Percentiles rank a stretch among this genome's conserved stretches.
Conservation (phyloP, 805 yeast species). For the Starmerella bombicola region DNA sequence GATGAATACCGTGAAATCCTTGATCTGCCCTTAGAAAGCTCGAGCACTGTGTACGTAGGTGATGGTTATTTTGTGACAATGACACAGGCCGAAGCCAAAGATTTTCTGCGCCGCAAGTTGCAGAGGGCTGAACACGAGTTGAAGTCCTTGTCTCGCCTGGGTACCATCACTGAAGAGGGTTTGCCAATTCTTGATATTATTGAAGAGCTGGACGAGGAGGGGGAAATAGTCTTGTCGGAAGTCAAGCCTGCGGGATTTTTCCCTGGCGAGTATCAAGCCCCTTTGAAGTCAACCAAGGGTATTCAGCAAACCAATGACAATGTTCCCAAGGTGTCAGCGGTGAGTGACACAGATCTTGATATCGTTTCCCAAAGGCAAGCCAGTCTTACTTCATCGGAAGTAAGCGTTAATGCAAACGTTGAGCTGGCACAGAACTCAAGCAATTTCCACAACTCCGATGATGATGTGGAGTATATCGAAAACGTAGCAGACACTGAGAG, state of each 20-base stretch:
- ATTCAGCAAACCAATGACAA: not conserved
- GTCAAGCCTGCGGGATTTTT: slow-evolving; percentile 30
- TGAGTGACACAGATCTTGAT: not conserved
- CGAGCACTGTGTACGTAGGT: slow-evolving; percentile 23
- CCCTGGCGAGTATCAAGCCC: not conserved
- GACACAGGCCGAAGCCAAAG: slow-evolving; percentile 14
- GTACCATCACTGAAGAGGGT: slow-evolving; percentile 34
- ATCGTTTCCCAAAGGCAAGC: not conserved
- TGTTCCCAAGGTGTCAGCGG: not conserved
- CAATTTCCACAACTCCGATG: not conserved
- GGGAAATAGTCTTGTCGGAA: slow-evolving; percentile 42
- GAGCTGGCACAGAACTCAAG: not conserved
- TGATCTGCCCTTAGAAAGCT: slow-evolving; percentile 1
- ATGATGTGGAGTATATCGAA: slow-evolving; percentile 9
- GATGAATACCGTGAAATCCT: slow-evolving; percentile 12
- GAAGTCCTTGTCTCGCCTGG: slow-evolving; percentile 10
- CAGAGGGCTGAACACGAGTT: slow-evolving; percentile 11
- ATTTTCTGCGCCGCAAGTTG: slow-evolving; percentile 19
- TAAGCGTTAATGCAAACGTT: not conserved
- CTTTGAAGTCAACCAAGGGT: not conserved
- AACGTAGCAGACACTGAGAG: not conserved
- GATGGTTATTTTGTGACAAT: slow-evolving; percentile 26
- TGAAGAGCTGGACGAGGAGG: slow-evolving; percentile 80
- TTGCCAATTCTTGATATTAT: slow-evolving; percentile 68
- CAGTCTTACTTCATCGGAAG: not conserved